A percentile compares a stretch with the other conserved stretches of the same genome.
Evolutionary conservation across 805 yeast species (phyloP).

Genomic region (Saturnispora saitoi): DNA sequence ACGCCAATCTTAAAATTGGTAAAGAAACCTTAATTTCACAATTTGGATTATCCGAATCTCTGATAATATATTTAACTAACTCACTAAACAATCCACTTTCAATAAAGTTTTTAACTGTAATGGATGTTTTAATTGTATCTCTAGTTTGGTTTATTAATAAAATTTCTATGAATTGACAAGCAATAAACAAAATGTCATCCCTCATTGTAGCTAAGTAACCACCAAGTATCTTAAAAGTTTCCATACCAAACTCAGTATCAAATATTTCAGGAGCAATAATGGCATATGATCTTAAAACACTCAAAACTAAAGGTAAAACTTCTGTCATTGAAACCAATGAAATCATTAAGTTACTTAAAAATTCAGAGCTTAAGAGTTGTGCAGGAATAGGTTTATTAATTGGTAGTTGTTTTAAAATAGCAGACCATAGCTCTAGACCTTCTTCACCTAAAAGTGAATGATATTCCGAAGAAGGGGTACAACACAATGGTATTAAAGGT

Average conservation of each 20-base stretch:
- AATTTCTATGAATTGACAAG: conserved; percentile 48
- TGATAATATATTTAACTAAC: conserved; percentile 33
- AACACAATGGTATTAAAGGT: conserved; percentile 54
- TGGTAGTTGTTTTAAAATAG: conserved; percentile 57
- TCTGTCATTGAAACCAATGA: conserved; percentile 69
- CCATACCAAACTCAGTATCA: conserved; percentile 29
- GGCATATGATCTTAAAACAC: conserved; percentile 55
- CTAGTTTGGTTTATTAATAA: conserved; percentile 30
- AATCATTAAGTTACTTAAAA: conserved; percentile 42
- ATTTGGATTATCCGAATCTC: conserved; percentile 37
- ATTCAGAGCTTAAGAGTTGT: conserved; percentile 30
- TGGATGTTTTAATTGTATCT: conserved; percentile 10
- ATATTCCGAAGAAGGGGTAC: conserved; percentile 50
- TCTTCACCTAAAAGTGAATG: conserved; percentile 67
- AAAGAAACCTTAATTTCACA: conserved; percentile 32
- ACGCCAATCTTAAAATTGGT: conserved; percentile 34
- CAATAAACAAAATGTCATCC: conserved; percentile 57
- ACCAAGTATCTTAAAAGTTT: conserved; percentile 41
- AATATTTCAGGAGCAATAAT: conserved; percentile 39
- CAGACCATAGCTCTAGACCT: conserved; percentile 79
- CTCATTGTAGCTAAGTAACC: conserved; percentile 52
- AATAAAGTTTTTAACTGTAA: conserved; percentile 24
- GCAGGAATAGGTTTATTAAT: conserved; percentile 25
- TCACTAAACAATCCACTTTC: conserved; percentile 39
- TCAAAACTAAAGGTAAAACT: conserved; percentile 53